Percentiles rank a stretch among this genome's conserved stretches.
These are phyloP conservation scores for Penicillium sp. DNA, from an alignment of 2,329 filamentous ascomycete genomes.

Conservation along the genomic window DNA sequence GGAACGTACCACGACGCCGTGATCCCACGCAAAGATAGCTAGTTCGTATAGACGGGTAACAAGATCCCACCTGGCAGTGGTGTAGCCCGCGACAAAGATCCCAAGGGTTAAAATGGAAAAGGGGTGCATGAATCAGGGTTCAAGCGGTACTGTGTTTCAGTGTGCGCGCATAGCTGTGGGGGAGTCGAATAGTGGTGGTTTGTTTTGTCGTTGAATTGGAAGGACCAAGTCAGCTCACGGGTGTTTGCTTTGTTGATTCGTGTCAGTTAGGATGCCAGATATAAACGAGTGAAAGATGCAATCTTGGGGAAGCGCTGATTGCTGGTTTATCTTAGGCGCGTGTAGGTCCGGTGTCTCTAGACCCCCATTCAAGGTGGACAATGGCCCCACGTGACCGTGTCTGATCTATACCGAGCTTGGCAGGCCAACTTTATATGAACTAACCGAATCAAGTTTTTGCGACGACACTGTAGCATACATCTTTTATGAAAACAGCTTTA, in stretches of 20 bases:
- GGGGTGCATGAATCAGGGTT: slow-evolving; percentile 74
- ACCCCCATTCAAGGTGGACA: slow-evolving; percentile 4
- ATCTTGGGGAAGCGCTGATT: background rate
- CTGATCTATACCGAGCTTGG: slow-evolving; percentile 1
- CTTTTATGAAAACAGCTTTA: background rate
- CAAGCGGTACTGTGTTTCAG: slow-evolving; percentile 25
- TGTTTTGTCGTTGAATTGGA: background rate
- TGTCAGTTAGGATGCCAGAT: background rate
- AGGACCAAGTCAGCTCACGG: background rate
- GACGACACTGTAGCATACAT: background rate
- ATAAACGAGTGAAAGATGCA: background rate
- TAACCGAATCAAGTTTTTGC: background rate
- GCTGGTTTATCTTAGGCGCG: slow-evolving; percentile 5
- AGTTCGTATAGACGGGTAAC: slow-evolving; percentile 96
- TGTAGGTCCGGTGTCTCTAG: slow-evolving; percentile 16
- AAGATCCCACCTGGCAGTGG: slow-evolving; percentile 97
- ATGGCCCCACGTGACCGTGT: slow-evolving; percentile 17
- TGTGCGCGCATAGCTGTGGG: slow-evolving; percentile 33
- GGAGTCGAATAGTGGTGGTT: background rate
- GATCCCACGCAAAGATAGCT: slow-evolving; percentile 95
- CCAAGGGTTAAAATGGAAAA: slow-evolving; percentile 93
- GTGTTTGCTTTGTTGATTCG: no score
- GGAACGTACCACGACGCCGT: slow-evolving; percentile 84
- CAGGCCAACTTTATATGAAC: background rate
- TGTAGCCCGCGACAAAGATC: slow-evolving; percentile 99